Evolutionary conservation across 2,329 filamentous ascomycete genomes (phyloP).

Genomic region (Alternaria rosae): DNA sequence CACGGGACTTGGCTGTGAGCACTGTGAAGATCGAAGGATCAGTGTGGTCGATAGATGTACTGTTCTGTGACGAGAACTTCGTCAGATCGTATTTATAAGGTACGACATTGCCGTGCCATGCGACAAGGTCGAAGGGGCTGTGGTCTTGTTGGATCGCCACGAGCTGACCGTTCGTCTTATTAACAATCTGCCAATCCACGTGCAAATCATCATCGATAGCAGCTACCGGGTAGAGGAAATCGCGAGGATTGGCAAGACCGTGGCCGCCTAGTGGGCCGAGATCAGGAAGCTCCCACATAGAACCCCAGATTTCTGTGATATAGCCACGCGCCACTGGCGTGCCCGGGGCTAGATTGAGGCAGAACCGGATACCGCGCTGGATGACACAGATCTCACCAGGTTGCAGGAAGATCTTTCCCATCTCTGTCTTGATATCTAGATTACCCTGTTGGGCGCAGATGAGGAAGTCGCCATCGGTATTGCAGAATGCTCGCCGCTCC

Average conservation of each 20-base stretch:
- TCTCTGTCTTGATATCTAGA: constrained; percentile 50
- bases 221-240: constrained; percentile 50
- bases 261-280: constrained; percentile 52
- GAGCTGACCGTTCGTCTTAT: constrained; percentile 48
- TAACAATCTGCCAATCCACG: constrained; percentile 45
- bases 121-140: constrained; percentile 54
- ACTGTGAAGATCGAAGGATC: constrained; percentile 51
- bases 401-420: constrained; percentile 49
- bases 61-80: constrained; percentile 53
- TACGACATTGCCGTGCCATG: constrained; percentile 52
- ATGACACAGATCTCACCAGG: constrained; percentile 52
- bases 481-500: constrained; percentile 56
- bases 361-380: constrained; percentile 51
- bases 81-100: constrained; percentile 66
- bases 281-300: constrained; percentile 51
- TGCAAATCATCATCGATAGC: constrained; percentile 48
- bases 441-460: constrained; percentile 47
- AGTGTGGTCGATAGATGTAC: constrained; percentile 51
- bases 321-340: constrained; percentile 48
- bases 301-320: constrained; percentile 52
- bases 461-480: constrained; percentile 52
- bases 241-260: constrained; percentile 51
- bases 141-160: constrained; percentile 48
- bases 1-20: constrained; percentile 48
- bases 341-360: constrained; percentile 43